phyloP scores from a whole-genome alignment of 1,284 basidiomycete species.

The Earliella scabrosa region DNA sequence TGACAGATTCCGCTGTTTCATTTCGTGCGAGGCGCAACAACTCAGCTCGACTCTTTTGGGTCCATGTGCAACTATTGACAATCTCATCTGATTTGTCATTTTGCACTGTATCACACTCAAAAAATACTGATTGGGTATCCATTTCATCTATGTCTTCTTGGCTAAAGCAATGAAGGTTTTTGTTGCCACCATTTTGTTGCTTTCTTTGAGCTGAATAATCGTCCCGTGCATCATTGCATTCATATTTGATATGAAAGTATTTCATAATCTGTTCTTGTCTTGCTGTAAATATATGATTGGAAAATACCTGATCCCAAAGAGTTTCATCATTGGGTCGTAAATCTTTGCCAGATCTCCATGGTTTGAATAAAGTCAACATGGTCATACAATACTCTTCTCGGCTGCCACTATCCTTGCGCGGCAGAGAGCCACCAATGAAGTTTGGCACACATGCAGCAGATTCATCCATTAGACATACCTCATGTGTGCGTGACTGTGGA shows the following conservation, averaged over 20 bases:
- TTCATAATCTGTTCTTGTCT: background rate
- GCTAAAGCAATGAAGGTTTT: background rate
- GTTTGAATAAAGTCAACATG: constrained; percentile 1
- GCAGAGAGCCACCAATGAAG: constrained; percentile 1
- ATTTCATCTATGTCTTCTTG: background rate
- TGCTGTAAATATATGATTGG: background rate
- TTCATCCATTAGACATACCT: background rate
- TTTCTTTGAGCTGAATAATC: constrained; percentile 4
- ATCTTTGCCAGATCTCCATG: constrained; percentile 3
- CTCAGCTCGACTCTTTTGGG: background rate
- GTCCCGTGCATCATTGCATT: constrained; percentile 10
- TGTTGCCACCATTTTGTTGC: background rate
- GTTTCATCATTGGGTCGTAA: background rate
- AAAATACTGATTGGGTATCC: background rate
- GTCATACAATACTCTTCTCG: background rate
- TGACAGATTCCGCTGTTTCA: background rate
- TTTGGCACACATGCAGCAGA: background rate
- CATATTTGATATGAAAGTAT: constrained; percentile 3
- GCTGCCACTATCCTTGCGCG: background rate
- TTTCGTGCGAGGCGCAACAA: background rate
- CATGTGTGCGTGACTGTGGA: background rate
- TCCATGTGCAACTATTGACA: background rate
- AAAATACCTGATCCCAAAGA: background rate
- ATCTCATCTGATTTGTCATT: background rate
- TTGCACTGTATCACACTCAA: background rate